These are phyloP conservation scores for Saccharomycopsis fermentans DNA, from an alignment of 805 yeast species.

Conservation along the genomic window DNA sequence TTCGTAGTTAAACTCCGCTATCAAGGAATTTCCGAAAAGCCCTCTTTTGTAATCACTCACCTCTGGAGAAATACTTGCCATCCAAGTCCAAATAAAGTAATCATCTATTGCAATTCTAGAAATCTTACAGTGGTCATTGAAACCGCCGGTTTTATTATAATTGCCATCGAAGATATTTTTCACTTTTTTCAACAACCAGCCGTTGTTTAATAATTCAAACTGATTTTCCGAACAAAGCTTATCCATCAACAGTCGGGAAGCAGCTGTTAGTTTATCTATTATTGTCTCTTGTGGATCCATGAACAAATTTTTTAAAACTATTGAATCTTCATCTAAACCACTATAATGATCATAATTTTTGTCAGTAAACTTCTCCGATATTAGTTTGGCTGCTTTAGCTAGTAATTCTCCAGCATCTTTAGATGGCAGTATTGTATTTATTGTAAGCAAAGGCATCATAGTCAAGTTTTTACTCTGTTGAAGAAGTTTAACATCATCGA, in stretches of 20 bases:
- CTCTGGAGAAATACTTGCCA: constrained; percentile 65
- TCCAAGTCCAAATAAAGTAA: constrained; percentile 88
- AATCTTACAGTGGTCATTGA: constrained; percentile 24
- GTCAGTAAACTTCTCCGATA: constrained; percentile 25
- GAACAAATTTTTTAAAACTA: constrained; percentile 63
- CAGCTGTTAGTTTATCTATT: constrained; percentile 57
- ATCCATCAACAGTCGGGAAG: constrained; percentile 51
- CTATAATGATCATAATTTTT: constrained; percentile 50
- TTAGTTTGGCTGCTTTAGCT: constrained; percentile 43
- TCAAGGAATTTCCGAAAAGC: constrained; percentile 71
- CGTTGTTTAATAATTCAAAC: constrained; percentile 13
- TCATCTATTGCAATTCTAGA: constrained; percentile 69
- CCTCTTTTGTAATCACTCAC: constrained; percentile 54
- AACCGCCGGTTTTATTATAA: constrained; percentile 28
- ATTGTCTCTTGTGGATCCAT: constrained; percentile 44
- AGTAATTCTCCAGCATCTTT: constrained; percentile 49
- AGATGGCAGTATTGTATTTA: constrained; percentile 33
- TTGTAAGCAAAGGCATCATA: constrained; percentile 44
- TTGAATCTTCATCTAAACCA: constrained; percentile 68
- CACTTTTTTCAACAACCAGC: constrained; percentile 26
- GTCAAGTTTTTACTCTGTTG: constrained; percentile 6
- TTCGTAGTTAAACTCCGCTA: constrained; percentile 69
- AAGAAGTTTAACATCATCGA: constrained; percentile 25
- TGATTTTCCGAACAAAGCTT: constrained; percentile 24
- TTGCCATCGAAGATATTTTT: constrained; percentile 26